phyloP scores from a whole-genome alignment of 129 eudicot genomes.

The Heracleum sosnowskyi region DNA sequence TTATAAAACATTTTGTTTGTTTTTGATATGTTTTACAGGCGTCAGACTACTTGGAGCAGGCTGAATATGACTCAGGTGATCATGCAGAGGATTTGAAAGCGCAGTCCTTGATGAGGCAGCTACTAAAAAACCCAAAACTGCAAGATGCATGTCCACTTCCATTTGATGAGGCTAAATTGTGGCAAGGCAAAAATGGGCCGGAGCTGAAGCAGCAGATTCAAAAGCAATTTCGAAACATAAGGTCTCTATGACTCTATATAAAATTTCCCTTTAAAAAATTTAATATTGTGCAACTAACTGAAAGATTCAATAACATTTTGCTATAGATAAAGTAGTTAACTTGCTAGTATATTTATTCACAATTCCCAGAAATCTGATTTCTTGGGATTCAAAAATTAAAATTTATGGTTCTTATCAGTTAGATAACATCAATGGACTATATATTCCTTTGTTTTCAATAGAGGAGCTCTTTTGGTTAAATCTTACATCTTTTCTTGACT shows the following conservation, averaged over 20 bases:
- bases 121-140: conserved; percentile 65
- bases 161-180: conserved; percentile 80
- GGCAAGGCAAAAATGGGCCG: conserved; percentile 97
- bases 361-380: not conserved
- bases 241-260: conserved; percentile 47
- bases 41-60: conserved; percentile 78
- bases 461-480: not conserved
- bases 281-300: not conserved
- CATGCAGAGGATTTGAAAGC: conserved; percentile 70
- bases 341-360: not conserved
- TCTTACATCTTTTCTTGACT: not conserved
- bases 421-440: not conserved
- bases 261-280: not conserved
- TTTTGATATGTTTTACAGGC: conserved; percentile 38
- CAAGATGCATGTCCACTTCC: conserved; percentile 95
- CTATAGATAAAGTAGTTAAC: not conserved
- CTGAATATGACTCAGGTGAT: conserved; percentile 88
- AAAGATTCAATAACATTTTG: not conserved
- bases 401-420: not conserved
- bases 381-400: not conserved
- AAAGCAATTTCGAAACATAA: conserved; percentile 79
- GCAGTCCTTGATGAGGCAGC: conserved; percentile 53
- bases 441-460: not conserved
- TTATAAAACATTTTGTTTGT: not conserved
- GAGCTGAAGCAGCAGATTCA: conserved; percentile 78